Evolutionary conservation across 2,329 filamentous ascomycete genomes (phyloP).

Genomic region (Ophiocordyceps unilateralis): DNA sequence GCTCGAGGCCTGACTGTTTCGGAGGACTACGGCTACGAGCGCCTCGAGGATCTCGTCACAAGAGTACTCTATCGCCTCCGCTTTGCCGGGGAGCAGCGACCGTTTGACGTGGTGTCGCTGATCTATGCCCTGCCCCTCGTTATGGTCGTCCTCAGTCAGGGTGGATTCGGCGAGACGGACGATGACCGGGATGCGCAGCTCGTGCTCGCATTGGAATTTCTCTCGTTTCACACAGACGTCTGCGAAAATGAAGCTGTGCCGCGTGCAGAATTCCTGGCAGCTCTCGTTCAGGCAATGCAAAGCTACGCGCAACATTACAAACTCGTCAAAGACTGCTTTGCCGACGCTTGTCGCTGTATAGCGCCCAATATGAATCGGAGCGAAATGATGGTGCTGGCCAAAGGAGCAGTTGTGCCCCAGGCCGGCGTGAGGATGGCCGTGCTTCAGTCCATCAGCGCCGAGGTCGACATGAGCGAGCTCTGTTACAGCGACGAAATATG

Average conservation of each 20-base stretch:
- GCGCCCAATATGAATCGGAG: slow-evolving; percentile 58
- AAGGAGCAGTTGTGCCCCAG: slow-evolving; percentile 64
- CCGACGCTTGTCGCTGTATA: slow-evolving; percentile 70
- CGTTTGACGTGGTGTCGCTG: slow-evolving; percentile 74
- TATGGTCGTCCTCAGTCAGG: slow-evolving; percentile 59
- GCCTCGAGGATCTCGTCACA: slow-evolving; percentile 71
- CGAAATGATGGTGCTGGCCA: slow-evolving; percentile 62
- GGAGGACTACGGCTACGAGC: slow-evolving; percentile 56
- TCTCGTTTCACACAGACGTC: slow-evolving; percentile 73
- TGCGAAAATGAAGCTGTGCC: slow-evolving; percentile 63
- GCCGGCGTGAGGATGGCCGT: slow-evolving; percentile 66
- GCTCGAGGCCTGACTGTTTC: slow-evolving; percentile 60
- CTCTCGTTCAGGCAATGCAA: slow-evolving; percentile 70
- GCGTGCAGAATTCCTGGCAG: slow-evolving; percentile 52
- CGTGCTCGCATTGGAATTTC: slow-evolving; percentile 71
- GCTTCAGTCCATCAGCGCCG: slow-evolving; percentile 75
- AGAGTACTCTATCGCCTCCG: slow-evolving; percentile 79
- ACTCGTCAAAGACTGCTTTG: slow-evolving; percentile 78
- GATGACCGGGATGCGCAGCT: slow-evolving; percentile 85
- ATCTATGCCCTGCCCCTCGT: slow-evolving; percentile 76
- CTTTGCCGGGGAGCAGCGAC: slow-evolving; percentile 83
- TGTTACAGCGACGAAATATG: slow-evolving; percentile 82
- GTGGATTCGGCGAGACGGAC: slow-evolving; percentile 52
- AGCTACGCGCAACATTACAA: slow-evolving; percentile 88
- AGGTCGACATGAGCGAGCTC: slow-evolving; percentile 80